Conservation (phyloP, 345 rosid genomes). For the Euphorbia lathyris region DNA sequence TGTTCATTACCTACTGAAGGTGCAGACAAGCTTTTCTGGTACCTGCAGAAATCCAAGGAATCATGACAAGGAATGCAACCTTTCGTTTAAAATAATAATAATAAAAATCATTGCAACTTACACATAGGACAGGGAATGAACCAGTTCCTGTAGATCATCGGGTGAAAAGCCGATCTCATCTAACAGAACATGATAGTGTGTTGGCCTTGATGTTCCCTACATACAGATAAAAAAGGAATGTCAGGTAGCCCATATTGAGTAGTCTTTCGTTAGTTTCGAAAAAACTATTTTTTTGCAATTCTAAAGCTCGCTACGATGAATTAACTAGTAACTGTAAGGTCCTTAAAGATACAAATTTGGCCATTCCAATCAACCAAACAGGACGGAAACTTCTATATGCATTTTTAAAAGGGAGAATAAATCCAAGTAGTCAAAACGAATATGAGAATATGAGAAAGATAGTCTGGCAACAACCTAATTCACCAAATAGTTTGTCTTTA, state of each 20-base stretch:
- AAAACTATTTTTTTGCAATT: not conserved
- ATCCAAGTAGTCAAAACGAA: too few species aligned
- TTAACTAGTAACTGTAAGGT: not conserved
- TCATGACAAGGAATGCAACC: not conserved
- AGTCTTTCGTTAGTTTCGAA: not conserved
- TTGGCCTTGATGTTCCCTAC: slow-evolving; percentile 32
- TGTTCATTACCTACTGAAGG: slow-evolving; percentile 21
- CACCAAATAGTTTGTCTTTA: too few species aligned
- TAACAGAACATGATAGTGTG: slow-evolving; percentile 28
- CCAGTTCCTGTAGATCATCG: slow-evolving; percentile 25
- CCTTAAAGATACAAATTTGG: too few species aligned
- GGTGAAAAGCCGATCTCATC: slow-evolving; percentile 31
- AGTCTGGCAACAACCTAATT: too few species aligned
- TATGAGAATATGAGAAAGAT: too few species aligned
- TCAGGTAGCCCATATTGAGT: too few species aligned
- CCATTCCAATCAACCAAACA: too few species aligned
- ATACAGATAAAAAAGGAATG: too few species aligned
- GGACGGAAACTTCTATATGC: too few species aligned
- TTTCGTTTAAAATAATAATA: not conserved
- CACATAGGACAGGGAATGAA: slow-evolving; percentile 33
- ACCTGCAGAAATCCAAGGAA: slow-evolving; percentile 11
- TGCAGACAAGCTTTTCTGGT: slow-evolving; percentile 29
- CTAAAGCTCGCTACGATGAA: not conserved
- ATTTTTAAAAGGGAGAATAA: too few species aligned
- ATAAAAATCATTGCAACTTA: not conserved